phyloP scores from a whole-genome alignment of 2,329 filamentous ascomycete species.

The Hypoxylon sp. region DNA sequence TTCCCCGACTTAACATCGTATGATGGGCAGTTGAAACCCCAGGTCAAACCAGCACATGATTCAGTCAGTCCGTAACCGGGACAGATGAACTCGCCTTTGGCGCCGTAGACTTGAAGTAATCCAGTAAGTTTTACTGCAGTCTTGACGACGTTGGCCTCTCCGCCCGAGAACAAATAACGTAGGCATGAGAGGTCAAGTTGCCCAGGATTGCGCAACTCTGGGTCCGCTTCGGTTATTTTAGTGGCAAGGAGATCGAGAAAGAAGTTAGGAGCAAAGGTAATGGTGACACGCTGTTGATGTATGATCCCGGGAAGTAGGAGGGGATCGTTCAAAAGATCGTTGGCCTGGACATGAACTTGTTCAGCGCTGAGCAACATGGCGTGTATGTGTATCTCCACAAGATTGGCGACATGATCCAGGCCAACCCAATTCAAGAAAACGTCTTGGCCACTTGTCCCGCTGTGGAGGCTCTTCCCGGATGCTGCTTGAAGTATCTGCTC shows the following conservation, averaged over 20 bases:
- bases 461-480: constrained; percentile 48
- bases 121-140: constrained; percentile 2
- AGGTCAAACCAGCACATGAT: constrained; percentile 3
- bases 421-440: constrained; percentile 59
- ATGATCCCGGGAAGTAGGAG: constrained; percentile 49
- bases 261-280: constrained; percentile 55
- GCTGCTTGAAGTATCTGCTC: constrained; percentile 53
- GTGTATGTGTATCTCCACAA: constrained; percentile 62
- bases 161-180: constrained; percentile 1
- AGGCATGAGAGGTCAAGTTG: constrained; percentile 6
- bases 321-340: constrained; percentile 52
- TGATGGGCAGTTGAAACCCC: constrained; percentile 8
- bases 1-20: background rate
- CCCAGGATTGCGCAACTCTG: constrained; percentile 1
- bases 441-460: constrained; percentile 31
- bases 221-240: constrained; percentile 1
- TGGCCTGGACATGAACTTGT: constrained; percentile 57
- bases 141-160: constrained; percentile 1
- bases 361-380: constrained; percentile 47
- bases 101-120: constrained; percentile 2
- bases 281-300: constrained; percentile 52
- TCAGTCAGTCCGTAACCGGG: constrained; percentile 7
- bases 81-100: constrained; percentile 1
- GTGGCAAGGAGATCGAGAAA: constrained; percentile 42
- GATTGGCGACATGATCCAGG: constrained; percentile 61